Base-by-base conservation (phyloP, 1,284 basidiomycete species). In the Inonotus hispidus region DNA sequence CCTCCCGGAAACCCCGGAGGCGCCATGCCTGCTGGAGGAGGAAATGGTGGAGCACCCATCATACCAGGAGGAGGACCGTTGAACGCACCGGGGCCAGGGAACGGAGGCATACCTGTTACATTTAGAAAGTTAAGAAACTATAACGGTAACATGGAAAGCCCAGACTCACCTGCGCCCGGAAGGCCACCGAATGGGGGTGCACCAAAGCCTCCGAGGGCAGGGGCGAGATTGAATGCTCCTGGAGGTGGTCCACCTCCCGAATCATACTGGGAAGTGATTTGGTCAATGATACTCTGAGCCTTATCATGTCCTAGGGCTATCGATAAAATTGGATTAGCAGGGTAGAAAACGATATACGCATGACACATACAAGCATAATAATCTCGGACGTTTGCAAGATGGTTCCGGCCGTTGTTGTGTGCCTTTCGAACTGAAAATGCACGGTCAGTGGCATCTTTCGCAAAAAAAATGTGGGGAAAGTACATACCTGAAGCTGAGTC, bases 371-470 rank as follows among this genome's bases (percentile, higher is more conserved):
- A 93, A 32, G 93, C 92, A 76, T 98, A 99, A 74, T 98, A 99
- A 70, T 99, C 96, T 66, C 94, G 81, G 63, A 99, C 96, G 71
- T 99, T 99, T 56, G 93, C 82, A 46, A 98, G 82, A 72, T 99
- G 96, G 75, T 99, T 99, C 63, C 95, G 82, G 63, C 96, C 96
- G 66, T 88, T 93, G 76, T 98, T 98, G 75, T 99, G 96, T 53
- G 96, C 96, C 76, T 98, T 98, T 66, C 96, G 91, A 38, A 98
- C 96, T 93, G 72, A 41, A 60, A 43, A 58, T 45, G 21, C 63
- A 63, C 43, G 66, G 56, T 64, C 55, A 64, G 57, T 59, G 59
- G 65, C n/a, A n/a, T n/a, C 70, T 63, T 66, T 53, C 67, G 68
- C 25, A 50, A 19, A 39, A 63, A 58, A 16, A 10, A 10, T n/a